Evolutionary conservation across 164 flowering plant species (phyloP), one percentile per base, ranked within the genome.

Genomic region (Magnolia changhungtana): DNA sequence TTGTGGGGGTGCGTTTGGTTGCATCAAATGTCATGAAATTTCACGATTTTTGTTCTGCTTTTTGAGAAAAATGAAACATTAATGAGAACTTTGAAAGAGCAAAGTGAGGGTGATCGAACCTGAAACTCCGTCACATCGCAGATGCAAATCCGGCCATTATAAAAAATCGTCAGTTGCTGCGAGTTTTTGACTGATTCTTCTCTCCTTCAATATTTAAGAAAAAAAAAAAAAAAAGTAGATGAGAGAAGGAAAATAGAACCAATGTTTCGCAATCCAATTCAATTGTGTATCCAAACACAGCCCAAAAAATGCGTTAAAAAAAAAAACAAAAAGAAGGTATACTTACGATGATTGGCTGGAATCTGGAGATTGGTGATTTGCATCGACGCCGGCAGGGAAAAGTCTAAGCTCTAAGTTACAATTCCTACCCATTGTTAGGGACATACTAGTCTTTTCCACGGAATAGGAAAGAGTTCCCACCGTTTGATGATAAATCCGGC

Each of bases 71-170:
- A 3, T 7, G 1, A 55, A 10, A 9, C n/a, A 23, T 24, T 4
- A 10, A 37, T 63, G 8, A 63, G 65, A 65, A 24, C 65, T 37
- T 37, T 37, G 45, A 18, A 16, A 18, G 71, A 13, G n/a, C 45
- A 10, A 18, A 23, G 4, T 19, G 50, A 18, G n/a, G 45, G 5
- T 3, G 45, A 29, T 11, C 68, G 23, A 72, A 88, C 90, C 88
- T 88, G 89, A 73, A 85, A 67, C 71, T 89, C 90, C 0, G 89
- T 89, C 5, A 81, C 89, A 63, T 86, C 87, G 23, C 80, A 83
- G 24, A 82, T 86, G 70, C 82, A 83, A 50, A 89, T 55, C 20
- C 24, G 78, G 8, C 90, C 91, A 16, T 89, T 76, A 74, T 87
- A 89, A 80, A 89, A 84, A 66, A 89, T 82, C 13, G 91, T 89